Base-by-base conservation (phyloP, 208 protist genomes). In the Acanthamoeba castellanii region DNA sequence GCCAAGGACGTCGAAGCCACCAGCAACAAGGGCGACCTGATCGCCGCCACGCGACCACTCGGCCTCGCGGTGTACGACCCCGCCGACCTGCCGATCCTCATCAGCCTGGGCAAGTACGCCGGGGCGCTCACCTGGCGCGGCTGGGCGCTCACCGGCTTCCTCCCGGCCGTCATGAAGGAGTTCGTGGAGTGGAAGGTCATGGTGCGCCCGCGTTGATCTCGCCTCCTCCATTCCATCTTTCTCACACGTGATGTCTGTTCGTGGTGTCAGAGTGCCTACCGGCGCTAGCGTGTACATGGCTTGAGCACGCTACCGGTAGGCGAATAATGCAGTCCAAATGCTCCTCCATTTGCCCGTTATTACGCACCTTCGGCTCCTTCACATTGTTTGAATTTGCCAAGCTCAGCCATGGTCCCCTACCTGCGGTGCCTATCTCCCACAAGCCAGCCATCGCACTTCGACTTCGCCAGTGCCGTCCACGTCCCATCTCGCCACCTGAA, bases 171-270 rank as follows among this genome's bases (percentile, higher is more conserved):
- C 0, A 50, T 96, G 22, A 96, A 96, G 85, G 92, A 96, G 57
- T 82, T 81, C 76, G 96, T 96, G 16, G 96, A 96, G 82, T 96
- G 68, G 66, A 95, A 95, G 78, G 94, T 91, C 34, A 92, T 96
- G 96, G 92, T 95, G 37, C 81, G 94, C 90, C 68, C 72, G 91
- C 95, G 59, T 68, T 94, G 82, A 93, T n/a, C 22, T 30, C 74
- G 9, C 72, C 20, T 82, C 42, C 42, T 55, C 30, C 30, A 8
- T 20, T 14, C 27, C 14, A 14, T 11, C 27, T n/a, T 42, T 34
- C 70, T 27, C 70, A 66, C 59, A 16, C 9, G 13, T 25, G 20
- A 59, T 13, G 45, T 11, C 13, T 47, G 66, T 32, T 72, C 22
- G 27, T 72, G 11, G 27, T 25, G 4, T 32, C 66, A 76, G 68